Conservation (phyloP, 129 eudicot genomes). For the Glebionis coronaria region DNA sequence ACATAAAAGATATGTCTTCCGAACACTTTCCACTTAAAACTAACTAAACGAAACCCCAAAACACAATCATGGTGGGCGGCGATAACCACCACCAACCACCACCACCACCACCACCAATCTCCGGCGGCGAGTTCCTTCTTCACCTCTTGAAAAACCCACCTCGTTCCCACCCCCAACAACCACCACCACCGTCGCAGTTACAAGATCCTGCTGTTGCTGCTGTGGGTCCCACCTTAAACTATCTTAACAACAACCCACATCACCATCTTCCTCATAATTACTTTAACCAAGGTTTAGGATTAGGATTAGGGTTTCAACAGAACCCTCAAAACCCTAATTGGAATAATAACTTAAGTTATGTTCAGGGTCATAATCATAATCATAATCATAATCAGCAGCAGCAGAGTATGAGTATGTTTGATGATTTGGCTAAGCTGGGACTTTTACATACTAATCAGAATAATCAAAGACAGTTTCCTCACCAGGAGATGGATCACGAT, state of each 20-base stretch:
- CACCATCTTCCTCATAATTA: conserved; percentile 46
- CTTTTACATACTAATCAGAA: conserved; percentile 26
- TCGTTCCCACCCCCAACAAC: conserved; percentile 20
- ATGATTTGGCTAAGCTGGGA: conserved; percentile 38
- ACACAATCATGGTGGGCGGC: conserved; percentile 56
- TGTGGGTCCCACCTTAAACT: conserved; percentile 45
- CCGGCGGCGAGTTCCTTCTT: conserved; percentile 83
- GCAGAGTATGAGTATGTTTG: conserved; percentile 10
- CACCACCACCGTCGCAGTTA: conserved; percentile 18
- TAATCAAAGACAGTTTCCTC: neutral
- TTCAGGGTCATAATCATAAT: conserved; percentile 1
- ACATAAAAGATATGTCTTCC: no score
- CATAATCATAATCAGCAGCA: no score
- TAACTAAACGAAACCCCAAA: neutral
- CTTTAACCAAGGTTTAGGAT: conserved; percentile 33
- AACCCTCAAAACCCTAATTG: conserved; percentile 44
- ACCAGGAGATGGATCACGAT: conserved; percentile 24
- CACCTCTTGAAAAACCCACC: conserved; percentile 64
- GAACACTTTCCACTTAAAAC: conserved; percentile 6
- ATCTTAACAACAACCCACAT: conserved; percentile 22
- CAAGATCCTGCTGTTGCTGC: conserved; percentile 91
- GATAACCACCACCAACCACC: conserved; percentile 52
- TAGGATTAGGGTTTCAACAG: conserved; percentile 31
- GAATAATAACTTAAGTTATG: conserved; percentile 10
- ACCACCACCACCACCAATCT: conserved; percentile 23